Base-by-base conservation (phyloP, 805 yeast genomes). In the Metschnikowia lachancei region DNA sequence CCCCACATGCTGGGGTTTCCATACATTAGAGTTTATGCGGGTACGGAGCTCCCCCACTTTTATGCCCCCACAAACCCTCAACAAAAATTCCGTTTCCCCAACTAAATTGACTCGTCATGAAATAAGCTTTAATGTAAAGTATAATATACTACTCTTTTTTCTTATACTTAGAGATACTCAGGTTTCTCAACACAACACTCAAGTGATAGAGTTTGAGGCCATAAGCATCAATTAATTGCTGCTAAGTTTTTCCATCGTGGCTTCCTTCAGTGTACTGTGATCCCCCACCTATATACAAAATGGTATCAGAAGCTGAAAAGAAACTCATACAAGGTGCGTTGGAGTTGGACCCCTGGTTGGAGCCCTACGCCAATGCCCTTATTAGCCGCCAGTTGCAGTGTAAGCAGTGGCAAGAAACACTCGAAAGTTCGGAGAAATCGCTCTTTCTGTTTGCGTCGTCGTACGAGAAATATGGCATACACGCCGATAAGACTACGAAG, bases 261-360 rank as follows among this genome's bases (percentile, higher is more conserved):
- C n/a, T n/a, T n/a, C n/a, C n/a, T n/a, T n/a, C n/a, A n/a, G n/a
- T n/a, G 24, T 22, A 8, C 24, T 22, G 24, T 22, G 24, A 22
- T 22, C 5, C 32, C 32, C 32, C 32, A 5, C 13, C 13, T 29
- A 6, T n/a, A 29, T 29, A 6, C 8, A 8, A 4, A 29, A 29
- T 29, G 32, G 14, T n/a, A 29, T 12, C 32, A 29, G 32, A 29
- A 7, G 4, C 32, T 4, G 35, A 32, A 14, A n/a, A 32, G 11
- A n/a, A 31, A 3, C 52, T 54, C 28, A 60, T 82, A 35, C 72
- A 75, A 58, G 87, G 82, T 4, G 83, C 84, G n/a, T 67, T 87
- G 24, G 80, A 78, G 30, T 63, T 81, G 34, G 99, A 92, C 59
- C 94, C 96, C 0, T 92, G 90, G 87, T 74, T 92, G 47, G 82